Evolutionary conservation across 352 stramenopile species (phyloP).

Genomic region (Globisporangium echinulatum): DNA sequence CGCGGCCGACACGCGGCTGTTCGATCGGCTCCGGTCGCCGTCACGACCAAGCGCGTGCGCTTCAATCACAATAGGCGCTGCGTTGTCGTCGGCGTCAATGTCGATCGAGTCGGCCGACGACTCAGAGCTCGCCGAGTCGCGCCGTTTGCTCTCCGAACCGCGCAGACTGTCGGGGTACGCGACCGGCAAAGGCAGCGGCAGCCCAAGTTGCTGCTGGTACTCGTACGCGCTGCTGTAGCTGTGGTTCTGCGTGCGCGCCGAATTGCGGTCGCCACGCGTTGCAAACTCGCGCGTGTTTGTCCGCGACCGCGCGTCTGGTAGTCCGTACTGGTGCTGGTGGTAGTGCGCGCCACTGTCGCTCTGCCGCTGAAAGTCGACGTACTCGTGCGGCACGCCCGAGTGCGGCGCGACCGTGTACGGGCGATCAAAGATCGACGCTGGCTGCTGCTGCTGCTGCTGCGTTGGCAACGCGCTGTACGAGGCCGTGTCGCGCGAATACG

Average conservation of each 20-base stretch:
- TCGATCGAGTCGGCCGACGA: slow-evolving; percentile 68
- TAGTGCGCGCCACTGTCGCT: slow-evolving; percentile 2
- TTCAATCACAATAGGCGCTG: not conserved
- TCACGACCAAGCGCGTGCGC: too few species aligned
- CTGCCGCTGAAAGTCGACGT: slow-evolving; percentile 1
- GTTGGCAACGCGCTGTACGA: slow-evolving; percentile 15
- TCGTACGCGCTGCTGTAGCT: slow-evolving; percentile 8
- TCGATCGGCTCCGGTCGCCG: slow-evolving; percentile 2
- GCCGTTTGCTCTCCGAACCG: slow-evolving; percentile 14
- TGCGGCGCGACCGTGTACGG: slow-evolving; percentile 11
- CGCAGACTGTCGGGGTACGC: slow-evolving; percentile 6
- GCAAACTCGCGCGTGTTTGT: slow-evolving; percentile 8
- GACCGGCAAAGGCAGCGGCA: slow-evolving; percentile 4
- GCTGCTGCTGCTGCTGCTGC: slow-evolving; percentile 9
- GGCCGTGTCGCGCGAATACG: slow-evolving; percentile 4
- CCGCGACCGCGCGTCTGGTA: not conserved
- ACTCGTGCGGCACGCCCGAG: slow-evolving; percentile 8
- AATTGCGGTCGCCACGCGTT: not conserved
- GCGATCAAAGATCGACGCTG: slow-evolving; percentile 65
- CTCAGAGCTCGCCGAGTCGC: slow-evolving; percentile 47
- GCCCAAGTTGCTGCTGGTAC: slow-evolving; percentile 11
- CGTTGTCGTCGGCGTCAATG: slow-evolving; percentile 36
- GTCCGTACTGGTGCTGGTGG: not conserved
- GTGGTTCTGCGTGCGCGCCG: slow-evolving; percentile 11
- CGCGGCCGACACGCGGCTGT: slow-evolving; percentile 17